Evolutionary conservation across 1,284 basidiomycete genomes (phyloP).

Genomic region (Trametes sp.): DNA sequence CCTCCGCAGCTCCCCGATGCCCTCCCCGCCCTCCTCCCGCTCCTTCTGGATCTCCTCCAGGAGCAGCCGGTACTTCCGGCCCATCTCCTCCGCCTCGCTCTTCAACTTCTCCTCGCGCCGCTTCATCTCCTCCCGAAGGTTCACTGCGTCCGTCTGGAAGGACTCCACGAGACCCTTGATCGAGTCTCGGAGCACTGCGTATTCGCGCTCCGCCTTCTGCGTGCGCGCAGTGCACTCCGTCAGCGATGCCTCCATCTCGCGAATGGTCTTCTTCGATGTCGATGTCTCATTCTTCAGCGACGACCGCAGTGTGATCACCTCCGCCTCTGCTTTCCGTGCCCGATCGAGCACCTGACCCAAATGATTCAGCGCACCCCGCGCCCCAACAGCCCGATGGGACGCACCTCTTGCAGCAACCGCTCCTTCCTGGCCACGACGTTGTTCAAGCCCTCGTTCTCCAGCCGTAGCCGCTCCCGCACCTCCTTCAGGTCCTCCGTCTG

Average conservation of each 20-base stretch:
- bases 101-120: conserved; percentile 71
- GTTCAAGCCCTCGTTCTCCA: conserved; percentile 87
- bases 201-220: conserved; percentile 81
- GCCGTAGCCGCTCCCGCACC: conserved; percentile 75
- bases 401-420: conserved; percentile 80
- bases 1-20: conserved; percentile 47
- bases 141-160: conserved; percentile 73
- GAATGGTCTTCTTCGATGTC: conserved; percentile 73
- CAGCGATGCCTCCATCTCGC: conserved; percentile 78
- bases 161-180: conserved; percentile 71
- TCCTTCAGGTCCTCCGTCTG: conserved; percentile 89
- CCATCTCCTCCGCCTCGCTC: conserved; percentile 67
- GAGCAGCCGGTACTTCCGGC: conserved; percentile 68
- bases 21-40: conserved; percentile 49
- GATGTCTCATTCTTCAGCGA: conserved; percentile 78
- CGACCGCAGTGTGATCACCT: conserved; percentile 67
- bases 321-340: conserved; percentile 82
- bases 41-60: conserved; percentile 64
- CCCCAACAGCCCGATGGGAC: conserved; percentile 25
- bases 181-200: conserved; percentile 76
- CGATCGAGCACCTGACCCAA: conserved; percentile 73
- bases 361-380: background rate
- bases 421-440: conserved; percentile 89
- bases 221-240: conserved; percentile 77
- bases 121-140: conserved; percentile 72